phyloP scores from a whole-genome alignment of 2,329 filamentous ascomycete species.

The Fonsecaea pedrosoi region DNA sequence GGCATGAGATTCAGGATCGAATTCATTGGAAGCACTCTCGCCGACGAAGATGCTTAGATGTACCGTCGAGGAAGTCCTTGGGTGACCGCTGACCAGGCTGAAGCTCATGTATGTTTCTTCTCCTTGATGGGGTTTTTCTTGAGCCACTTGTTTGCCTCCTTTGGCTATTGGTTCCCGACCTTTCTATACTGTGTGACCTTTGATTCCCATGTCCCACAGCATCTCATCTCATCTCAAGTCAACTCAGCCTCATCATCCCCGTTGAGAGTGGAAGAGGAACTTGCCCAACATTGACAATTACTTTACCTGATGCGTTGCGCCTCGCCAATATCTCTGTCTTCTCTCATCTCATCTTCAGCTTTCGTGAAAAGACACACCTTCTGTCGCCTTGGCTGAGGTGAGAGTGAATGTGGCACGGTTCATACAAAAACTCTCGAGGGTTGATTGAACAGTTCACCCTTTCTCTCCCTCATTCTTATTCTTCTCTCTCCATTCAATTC shows the following conservation, averaged over 20 bases:
- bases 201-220: not conserved
- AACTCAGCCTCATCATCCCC: not conserved
- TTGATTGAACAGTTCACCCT: not conserved
- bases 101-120: not conserved
- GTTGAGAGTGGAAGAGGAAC: not conserved
- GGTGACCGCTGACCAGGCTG: not conserved
- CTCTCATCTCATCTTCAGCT: not conserved
- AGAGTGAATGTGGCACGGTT: not conserved
- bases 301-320: not conserved
- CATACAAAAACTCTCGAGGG: not conserved
- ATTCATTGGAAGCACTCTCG: not conserved
- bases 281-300: not conserved
- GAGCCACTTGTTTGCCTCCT: not conserved
- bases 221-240: not conserved
- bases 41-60: not conserved
- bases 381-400: not conserved
- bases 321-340: not conserved
- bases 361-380: not conserved
- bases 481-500: not conserved
- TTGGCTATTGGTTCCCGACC: not conserved
- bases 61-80: not conserved
- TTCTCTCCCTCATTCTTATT: not conserved
- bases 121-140: not conserved
- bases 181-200: not conserved
- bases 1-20: not conserved